These are phyloP conservation scores for Phytophthora constricta DNA, from an alignment of 352 stramenopile species.

Conservation along the genomic window DNA sequence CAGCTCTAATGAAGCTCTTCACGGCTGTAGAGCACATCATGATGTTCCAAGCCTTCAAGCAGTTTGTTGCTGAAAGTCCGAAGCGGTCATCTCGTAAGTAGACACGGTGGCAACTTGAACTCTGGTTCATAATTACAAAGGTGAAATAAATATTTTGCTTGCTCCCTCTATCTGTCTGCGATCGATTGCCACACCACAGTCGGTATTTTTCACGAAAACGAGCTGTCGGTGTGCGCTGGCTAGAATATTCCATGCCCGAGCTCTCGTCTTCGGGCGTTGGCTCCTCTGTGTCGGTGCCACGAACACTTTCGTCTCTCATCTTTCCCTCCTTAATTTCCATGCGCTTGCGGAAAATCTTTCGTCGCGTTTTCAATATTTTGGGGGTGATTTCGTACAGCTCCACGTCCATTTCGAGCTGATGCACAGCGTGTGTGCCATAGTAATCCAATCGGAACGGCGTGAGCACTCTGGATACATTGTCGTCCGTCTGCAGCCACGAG, in stretches of 20 bases:
- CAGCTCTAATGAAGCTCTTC: constrained; percentile 43
- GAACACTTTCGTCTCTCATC: constrained; percentile 31
- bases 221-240: constrained; percentile 47
- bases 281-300: constrained; percentile 37
- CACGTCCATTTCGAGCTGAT: constrained; percentile 59
- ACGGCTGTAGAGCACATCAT: constrained; percentile 20
- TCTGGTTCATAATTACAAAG: constrained; percentile 17
- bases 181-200: constrained; percentile 46
- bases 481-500: constrained; percentile 44
- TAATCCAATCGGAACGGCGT: constrained; percentile 63
- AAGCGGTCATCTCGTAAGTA: background rate
- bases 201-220: constrained; percentile 43
- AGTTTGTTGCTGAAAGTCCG: constrained; percentile 4
- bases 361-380: constrained; percentile 56
- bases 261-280: constrained; percentile 48
- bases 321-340: constrained; percentile 37
- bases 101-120: background rate
- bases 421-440: constrained; percentile 51
- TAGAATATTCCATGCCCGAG: constrained; percentile 41
- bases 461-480: constrained; percentile 44
- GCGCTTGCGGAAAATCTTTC: constrained; percentile 63
- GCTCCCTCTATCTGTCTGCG: constrained; percentile 33
- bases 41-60: constrained; percentile 15
- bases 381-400: constrained; percentile 70
- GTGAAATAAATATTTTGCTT: constrained; percentile 44